phyloP scores from a whole-genome alignment of 768 basidiomycete genomes.

The Mycena vitilis region DNA sequence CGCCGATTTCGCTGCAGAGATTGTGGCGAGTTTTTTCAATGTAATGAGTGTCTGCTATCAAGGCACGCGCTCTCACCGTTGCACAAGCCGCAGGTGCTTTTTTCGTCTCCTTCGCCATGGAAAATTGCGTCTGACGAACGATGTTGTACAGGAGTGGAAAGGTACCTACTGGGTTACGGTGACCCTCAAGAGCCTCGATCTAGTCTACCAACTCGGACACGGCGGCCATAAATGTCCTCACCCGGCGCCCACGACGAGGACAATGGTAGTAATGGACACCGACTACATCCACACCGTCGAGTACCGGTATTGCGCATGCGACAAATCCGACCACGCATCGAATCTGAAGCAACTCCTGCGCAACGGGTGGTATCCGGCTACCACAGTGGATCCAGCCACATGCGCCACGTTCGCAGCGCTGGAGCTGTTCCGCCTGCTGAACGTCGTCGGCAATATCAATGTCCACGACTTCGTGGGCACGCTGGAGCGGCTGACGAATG shows the following conservation, averaged over 20 bases:
- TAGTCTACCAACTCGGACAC: conserved; percentile 24
- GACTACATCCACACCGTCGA: conserved; percentile 18
- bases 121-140: too few relatives aligned
- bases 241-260: not conserved
- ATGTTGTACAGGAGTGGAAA: conserved; percentile 16
- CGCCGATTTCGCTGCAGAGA: conserved; percentile 4
- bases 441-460: conserved; percentile 31
- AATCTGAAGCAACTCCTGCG: conserved; percentile 22
- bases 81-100: conserved; percentile 2
- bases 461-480: conserved; percentile 30
- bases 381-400: conserved; percentile 23
- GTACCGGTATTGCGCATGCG: conserved; percentile 20
- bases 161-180: not conserved
- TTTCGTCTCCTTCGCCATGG: not conserved
- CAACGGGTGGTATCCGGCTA: conserved; percentile 33
- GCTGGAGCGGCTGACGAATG: conserved; percentile 16
- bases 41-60: not conserved
- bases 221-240: not conserved
- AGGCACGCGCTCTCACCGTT: conserved; percentile 1
- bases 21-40: conserved; percentile 12
- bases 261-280: conserved; percentile 19
- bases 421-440: conserved; percentile 29
- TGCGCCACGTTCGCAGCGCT: conserved; percentile 28
- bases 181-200: not conserved
- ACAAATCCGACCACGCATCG: not conserved